Evolutionary conservation across 208 protist genomes (phyloP).

Genomic region (Vickermania ingenoplastis): DNA sequence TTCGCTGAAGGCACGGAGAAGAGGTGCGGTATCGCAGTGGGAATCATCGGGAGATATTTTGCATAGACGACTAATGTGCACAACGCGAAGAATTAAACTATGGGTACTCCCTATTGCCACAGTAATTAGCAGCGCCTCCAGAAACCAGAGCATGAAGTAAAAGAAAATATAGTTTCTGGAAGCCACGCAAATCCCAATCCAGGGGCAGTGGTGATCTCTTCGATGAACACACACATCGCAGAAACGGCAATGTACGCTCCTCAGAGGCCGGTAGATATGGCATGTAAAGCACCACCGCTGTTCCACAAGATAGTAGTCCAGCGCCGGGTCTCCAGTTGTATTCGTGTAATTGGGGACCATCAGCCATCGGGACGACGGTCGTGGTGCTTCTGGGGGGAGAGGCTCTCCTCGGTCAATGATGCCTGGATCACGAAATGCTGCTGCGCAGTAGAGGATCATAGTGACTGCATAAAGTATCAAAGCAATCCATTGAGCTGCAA

Average conservation of each 20-base stretch:
- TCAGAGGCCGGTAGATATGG: conserved; percentile 63
- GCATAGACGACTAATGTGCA: not conserved
- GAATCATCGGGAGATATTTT: not conserved
- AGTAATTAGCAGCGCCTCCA: conserved; percentile 23
- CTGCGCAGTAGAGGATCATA: not conserved
- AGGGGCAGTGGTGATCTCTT: conserved; percentile 91
- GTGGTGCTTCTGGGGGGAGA: conserved; percentile 20
- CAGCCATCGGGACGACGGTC: conserved; percentile 12
- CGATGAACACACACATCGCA: conserved; percentile 81
- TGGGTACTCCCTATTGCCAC: conserved; percentile 36
- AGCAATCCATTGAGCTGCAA: not conserved
- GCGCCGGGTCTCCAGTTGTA: conserved; percentile 14
- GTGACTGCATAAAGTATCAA: not conserved
- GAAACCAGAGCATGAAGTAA: conserved; percentile 51
- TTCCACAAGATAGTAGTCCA: conserved; percentile 19
- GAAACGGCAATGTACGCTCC: conserved; percentile 78
- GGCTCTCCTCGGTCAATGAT: conserved; percentile 13
- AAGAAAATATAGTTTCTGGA: conserved; percentile 78
- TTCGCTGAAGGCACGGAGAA: conserved; percentile 35
- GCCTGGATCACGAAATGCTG: not conserved
- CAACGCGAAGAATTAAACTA: conserved; percentile 26
- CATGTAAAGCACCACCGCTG: conserved; percentile 83
- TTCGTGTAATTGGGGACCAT: conserved; percentile 19
- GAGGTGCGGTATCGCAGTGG: not conserved
- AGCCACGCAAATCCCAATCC: conserved; percentile 86